These are phyloP conservation scores for Capsicum pubescens DNA, from an alignment of 257 asterid genomes.

Conservation along the genomic window DNA sequence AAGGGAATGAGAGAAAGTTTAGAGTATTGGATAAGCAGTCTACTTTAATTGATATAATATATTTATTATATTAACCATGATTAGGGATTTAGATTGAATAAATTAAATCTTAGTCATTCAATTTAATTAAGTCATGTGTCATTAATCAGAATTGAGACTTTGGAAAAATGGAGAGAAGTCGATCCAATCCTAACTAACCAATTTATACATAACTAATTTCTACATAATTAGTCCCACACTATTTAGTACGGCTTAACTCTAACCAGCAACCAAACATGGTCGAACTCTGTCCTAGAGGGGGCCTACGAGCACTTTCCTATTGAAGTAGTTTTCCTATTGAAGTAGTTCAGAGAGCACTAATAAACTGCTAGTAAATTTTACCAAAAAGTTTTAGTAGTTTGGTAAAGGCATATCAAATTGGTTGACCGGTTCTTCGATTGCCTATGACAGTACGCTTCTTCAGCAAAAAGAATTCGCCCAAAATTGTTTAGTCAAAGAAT, in stretches of 20 bases:
- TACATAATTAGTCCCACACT: no score
- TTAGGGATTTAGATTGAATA: no score
- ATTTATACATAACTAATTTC: no score
- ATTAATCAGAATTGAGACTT: no score
- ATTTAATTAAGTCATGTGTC: no score
- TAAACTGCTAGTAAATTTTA: neutral
- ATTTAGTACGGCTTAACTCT: neutral
- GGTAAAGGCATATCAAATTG: slow-evolving; percentile 15
- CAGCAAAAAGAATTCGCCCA: neutral
- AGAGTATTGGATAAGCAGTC: no score
- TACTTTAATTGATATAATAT: no score
- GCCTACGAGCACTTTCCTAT: neutral
- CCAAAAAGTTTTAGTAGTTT: neutral
- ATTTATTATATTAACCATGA: no score
- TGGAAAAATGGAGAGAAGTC: no score
- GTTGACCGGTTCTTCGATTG: slow-evolving; percentile 17
- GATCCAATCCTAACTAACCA: no score
- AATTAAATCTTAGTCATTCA: no score
- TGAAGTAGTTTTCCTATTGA: slow-evolving; percentile 4
- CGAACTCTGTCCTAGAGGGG: neutral
- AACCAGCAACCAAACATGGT: neutral
- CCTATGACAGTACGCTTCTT: slow-evolving; percentile 1
- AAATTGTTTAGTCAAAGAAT: slow-evolving; percentile 1
- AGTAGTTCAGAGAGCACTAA: slow-evolving; percentile 14
- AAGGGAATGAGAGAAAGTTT: no score